Conservation (phyloP, 1,139 yeast genomes). For the Kodamaea fungicola region DNA sequence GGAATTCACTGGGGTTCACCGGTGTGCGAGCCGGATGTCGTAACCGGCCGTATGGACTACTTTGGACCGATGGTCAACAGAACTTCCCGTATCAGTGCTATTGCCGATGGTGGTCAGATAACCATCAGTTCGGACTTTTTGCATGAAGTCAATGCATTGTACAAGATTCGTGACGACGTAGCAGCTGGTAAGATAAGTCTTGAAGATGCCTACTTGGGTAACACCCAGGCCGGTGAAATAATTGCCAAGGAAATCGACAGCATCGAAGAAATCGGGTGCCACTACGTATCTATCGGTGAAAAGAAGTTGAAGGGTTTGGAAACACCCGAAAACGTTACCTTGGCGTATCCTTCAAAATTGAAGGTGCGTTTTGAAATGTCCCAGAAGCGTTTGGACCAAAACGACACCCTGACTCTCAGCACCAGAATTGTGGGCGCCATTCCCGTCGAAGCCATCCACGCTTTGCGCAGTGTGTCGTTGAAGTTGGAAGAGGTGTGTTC, state of each 20-base stretch:
- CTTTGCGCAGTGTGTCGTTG: slow-evolving; percentile 45
- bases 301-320: slow-evolving; percentile 90
- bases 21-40: slow-evolving; percentile 91
- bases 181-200: slow-evolving; percentile 36
- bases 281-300: slow-evolving; percentile 75
- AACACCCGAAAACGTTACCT: slow-evolving; percentile 83
- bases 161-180: slow-evolving; percentile 49
- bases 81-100: slow-evolving; percentile 88
- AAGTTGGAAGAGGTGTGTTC: slow-evolving; percentile 51
- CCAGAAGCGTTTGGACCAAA: slow-evolving; percentile 25
- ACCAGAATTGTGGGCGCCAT: slow-evolving; percentile 36
- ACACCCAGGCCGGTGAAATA: slow-evolving; percentile 56
- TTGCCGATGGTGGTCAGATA: slow-evolving; percentile 98
- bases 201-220: slow-evolving; percentile 60
- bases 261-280: slow-evolving; percentile 67
- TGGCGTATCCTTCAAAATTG: slow-evolving; percentile 69
- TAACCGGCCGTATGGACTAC: slow-evolving; percentile 96
- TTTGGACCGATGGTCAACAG: slow-evolving; percentile 98
- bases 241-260: slow-evolving; percentile 66
- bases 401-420: slow-evolving; percentile 14
- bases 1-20: slow-evolving; percentile 99
- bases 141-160: slow-evolving; percentile 62
- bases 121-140: slow-evolving; percentile 80
- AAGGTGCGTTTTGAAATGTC: slow-evolving; percentile 53
- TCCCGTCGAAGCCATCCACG: slow-evolving; percentile 44